Evolutionary conservation across 169 alveolate genomes (phyloP).

Genomic region (Plasmodium vivax): DNA sequence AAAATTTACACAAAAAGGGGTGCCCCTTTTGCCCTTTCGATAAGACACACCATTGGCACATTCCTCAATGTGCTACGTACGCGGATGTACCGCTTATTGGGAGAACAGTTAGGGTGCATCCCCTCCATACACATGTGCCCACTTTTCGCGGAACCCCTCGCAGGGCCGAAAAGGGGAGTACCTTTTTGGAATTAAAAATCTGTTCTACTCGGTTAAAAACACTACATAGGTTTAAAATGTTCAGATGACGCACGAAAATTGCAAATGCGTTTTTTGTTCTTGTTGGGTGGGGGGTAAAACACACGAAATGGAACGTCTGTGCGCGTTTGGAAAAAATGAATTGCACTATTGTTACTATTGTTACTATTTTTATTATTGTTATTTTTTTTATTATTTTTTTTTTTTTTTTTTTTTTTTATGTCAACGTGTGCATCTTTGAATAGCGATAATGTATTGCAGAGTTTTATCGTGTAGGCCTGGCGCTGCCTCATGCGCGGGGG

Average conservation of each 20-base stretch:
- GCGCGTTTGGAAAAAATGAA: neutral
- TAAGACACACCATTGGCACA: neutral
- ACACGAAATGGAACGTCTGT: neutral
- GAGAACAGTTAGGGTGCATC: neutral
- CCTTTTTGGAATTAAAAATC: neutral
- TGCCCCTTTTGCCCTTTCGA: neutral
- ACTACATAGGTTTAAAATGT: neutral
- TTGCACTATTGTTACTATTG: neutral
- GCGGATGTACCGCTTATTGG: neutral
- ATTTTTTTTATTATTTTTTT: neutral
- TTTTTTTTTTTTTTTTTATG: slow-evolving; percentile 4
- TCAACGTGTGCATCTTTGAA: neutral
- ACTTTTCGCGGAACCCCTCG: neutral
- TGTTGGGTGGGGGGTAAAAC: neutral
- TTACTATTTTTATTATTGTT: neutral
- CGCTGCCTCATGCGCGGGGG: neutral
- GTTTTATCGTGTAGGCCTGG: neutral
- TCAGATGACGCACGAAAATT: neutral
- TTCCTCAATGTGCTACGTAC: neutral
- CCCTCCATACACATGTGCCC: neutral
- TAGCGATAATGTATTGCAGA: neutral
- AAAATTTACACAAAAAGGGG: neutral
- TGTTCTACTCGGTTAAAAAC: neutral
- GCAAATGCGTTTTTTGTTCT: neutral
- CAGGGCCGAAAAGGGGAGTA: neutral